Evolutionary conservation across 192 early-diverging fungal genomes (phyloP).

Genomic region (Spinellus fusiger): DNA sequence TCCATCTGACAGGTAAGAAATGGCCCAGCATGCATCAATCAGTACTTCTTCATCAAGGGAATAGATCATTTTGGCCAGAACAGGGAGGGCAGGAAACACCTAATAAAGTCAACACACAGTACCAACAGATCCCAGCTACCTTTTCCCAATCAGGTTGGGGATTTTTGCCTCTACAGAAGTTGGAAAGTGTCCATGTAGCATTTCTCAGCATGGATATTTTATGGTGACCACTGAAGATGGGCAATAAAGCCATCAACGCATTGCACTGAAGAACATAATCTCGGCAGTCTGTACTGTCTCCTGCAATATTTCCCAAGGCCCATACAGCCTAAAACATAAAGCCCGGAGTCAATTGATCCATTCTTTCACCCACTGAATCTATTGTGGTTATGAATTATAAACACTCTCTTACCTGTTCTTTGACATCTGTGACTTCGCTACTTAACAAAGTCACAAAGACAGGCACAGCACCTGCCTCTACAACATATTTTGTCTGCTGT

Average conservation of each 20-base stretch:
- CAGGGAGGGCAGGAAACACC: constrained; percentile 15
- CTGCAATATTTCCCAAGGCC: constrained; percentile 51
- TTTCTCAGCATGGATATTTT: constrained; percentile 64
- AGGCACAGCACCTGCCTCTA: constrained; percentile 42
- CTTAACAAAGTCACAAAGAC: constrained; percentile 37
- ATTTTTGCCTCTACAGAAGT: constrained; percentile 72
- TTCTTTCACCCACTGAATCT: not conserved
- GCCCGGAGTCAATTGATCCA: not conserved
- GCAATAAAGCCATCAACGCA: constrained; percentile 26
- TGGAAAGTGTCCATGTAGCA: constrained; percentile 76
- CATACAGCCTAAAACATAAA: constrained; percentile 43
- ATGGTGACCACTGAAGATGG: constrained; percentile 25
- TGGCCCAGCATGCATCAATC: constrained; percentile 78
- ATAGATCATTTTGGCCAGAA: constrained; percentile 62
- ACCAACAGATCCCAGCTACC: constrained; percentile 24
- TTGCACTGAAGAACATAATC: constrained; percentile 36
- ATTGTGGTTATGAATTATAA: not conserved
- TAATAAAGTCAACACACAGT: not conserved
- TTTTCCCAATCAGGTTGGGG: constrained; percentile 63
- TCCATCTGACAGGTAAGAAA: constrained; percentile 74
- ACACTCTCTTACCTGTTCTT: constrained; percentile 32
- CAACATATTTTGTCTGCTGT: constrained; percentile 37
- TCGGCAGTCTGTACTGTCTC: constrained; percentile 36
- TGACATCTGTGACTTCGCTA: constrained; percentile 29
- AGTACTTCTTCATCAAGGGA: constrained; percentile 68